Percentiles rank a stretch among this genome's conserved stretches.
These are phyloP conservation scores for Arxiozyma bovina DNA, from an alignment of 1,139 yeast genomes.

Conservation along the genomic window DNA sequence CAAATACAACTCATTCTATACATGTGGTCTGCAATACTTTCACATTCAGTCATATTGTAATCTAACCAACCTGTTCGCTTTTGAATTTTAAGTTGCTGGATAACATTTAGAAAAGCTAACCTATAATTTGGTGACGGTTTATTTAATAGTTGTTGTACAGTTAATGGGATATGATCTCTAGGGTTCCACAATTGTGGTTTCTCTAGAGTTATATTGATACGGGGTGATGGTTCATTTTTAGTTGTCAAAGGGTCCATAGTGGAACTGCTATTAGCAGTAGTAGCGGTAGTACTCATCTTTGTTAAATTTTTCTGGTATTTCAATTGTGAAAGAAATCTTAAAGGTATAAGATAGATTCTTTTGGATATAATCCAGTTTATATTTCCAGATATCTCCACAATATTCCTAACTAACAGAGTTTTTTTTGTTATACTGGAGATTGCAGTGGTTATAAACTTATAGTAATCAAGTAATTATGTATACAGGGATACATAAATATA, in stretches of 20 bases:
- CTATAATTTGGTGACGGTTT: conserved; percentile 38
- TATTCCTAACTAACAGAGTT: background rate
- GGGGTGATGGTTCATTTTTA: background rate
- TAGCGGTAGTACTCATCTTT: background rate
- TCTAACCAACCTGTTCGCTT: conserved; percentile 95
- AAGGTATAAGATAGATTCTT: background rate
- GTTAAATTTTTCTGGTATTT: background rate
- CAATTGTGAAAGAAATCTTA: background rate
- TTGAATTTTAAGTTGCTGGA: conserved; percentile 68
- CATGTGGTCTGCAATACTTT: conserved; percentile 92
- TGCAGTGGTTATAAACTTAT: background rate
- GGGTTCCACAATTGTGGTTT: conserved; percentile 22
- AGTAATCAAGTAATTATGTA: background rate
- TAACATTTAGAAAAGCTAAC: conserved; percentile 66
- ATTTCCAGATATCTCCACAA: no score
- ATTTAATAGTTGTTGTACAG: conserved; percentile 15
- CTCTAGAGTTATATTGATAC: background rate
- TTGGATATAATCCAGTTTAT: background rate
- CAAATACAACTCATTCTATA: conserved; percentile 86
- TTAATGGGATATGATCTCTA: conserved; percentile 25
- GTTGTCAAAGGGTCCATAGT: background rate
- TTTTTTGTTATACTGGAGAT: background rate
- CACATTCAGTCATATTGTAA: conserved; percentile 41
- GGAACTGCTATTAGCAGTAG: background rate
- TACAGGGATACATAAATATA: no score